Base-by-base conservation (phyloP, 106 monocot genomes). In the Cymbidium sinense region DNA sequence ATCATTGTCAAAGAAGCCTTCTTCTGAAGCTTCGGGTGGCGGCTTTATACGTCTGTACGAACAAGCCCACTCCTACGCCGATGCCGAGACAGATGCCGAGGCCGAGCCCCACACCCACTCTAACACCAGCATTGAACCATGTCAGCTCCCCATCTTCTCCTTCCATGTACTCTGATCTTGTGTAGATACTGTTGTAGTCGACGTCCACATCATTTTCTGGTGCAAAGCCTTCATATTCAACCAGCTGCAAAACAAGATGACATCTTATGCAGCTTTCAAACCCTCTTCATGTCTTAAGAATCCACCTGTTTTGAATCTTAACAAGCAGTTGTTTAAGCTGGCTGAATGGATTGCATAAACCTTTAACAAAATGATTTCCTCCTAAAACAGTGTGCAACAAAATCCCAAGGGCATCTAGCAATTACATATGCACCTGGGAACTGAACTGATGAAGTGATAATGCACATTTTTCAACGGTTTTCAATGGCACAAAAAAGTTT, bases 51-150 rank as follows among this genome's bases (percentile, higher is more conserved):
- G 86, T 74, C 0, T 78, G 72, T 35, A 86, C 77, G 18, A 86
- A 52, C 73, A 89, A 76, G 44, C 89, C 89, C 17, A 82, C 77
- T 19, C 86, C 86, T 4, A 90, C n/a, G 4, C 84, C 86, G 29
- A 85, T 34, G 25, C 90, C 83, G 3, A 87, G 75, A 61, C 79
- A 89, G 8, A 89, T 65, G 20, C 86, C 89, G 39, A 89, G 83
- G 43, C 83, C 86, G 34, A 89, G 78, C 0, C 89, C 86, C 0
- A 89, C 81, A 67, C 84, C 89, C 9, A 86, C 86, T 43, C 89
- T 78, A 0, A 89, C 89, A 23, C 89, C 86, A 33, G 86, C 86
- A 82, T 89, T 89, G 75, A 89, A 89, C 86, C 89, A 89, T 25
- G 82, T 82, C 1, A 89, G 76, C 27, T 89, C 89, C 35, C 84